Base-by-base conservation (phyloP, 2,329 filamentous ascomycete genomes). In the Sarocladium kiliense region DNA sequence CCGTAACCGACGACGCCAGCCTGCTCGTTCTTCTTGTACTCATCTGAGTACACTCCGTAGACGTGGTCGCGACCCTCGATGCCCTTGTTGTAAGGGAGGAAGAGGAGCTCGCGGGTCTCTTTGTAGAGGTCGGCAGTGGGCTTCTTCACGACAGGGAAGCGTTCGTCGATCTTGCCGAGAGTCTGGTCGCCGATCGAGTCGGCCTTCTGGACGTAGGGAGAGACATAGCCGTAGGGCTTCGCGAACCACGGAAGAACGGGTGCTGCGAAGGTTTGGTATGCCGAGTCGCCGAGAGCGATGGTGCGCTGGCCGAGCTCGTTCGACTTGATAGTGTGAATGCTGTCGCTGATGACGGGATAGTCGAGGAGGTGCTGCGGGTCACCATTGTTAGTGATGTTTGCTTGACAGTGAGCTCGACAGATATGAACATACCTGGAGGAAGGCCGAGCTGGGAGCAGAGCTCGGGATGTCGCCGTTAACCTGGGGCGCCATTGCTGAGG, bases 251-350 rank as follows among this genome's bases (percentile, higher is more conserved):
- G 88, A 55, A 93, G 74, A 60, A 96, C 74, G 19, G 91, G 90
- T 62, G 86, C 87, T 68, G 87, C 87, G 65, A 96, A 80, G 60
- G 81, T 85, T 67, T 84, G 77, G 78, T 92, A 96, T 64, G 86
- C 86, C 58, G 85, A 82, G 67, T 88, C 82, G 69, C 87, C 82
- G 59, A 94, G 74, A 64, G 88, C 79, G 68, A 97, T 76, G 42
- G 91, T 92, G 74, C 87, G 91, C 70, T 91, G 86, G 67, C 89
- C 92, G 68, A 89, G 87, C 53, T 89, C 86, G 74, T 93, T 90
- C 67, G 82, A 77, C 74, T 91, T 89, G 81, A 95, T 87, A 67
- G 84, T 85, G 58, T 82, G 76, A 72, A 96, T 84, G 65, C 85
- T 77, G 71, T 96, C 91, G 67, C 83, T 84, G 67, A 97, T 82